phyloP scores from a whole-genome alignment of 2,329 filamentous ascomycete genomes.

The Penicillium sp. region DNA sequence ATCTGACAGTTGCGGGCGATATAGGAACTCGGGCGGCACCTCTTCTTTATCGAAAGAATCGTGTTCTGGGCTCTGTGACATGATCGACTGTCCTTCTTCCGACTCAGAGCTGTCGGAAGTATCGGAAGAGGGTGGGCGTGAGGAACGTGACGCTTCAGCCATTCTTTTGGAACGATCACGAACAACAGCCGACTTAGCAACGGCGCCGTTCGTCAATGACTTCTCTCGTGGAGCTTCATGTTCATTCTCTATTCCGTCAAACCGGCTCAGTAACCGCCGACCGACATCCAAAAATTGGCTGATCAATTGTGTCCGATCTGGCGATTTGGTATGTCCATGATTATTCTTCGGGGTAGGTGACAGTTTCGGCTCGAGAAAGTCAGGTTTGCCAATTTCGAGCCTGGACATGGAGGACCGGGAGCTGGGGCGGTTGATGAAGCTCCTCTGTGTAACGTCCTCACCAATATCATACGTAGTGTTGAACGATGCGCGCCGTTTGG shows the following conservation, averaged over 20 bases:
- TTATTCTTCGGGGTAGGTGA: slow-evolving; percentile 15
- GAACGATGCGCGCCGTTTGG: slow-evolving; percentile 53
- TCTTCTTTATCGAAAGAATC: slow-evolving; percentile 28
- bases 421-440: slow-evolving; percentile 37
- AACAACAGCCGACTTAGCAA: slow-evolving; percentile 30
- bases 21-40: slow-evolving; percentile 41
- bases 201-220: slow-evolving; percentile 25
- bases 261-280: slow-evolving; percentile 34
- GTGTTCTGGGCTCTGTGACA: slow-evolving; percentile 22
- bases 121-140: slow-evolving; percentile 16
- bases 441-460: slow-evolving; percentile 50
- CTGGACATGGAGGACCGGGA: slow-evolving; percentile 46
- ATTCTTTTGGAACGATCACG: slow-evolving; percentile 31
- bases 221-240: slow-evolving; percentile 12
- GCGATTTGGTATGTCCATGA: slow-evolving; percentile 20
- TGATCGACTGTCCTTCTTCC: slow-evolving; percentile 18
- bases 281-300: slow-evolving; percentile 40
- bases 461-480: slow-evolving; percentile 51
- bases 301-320: slow-evolving; percentile 38
- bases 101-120: slow-evolving; percentile 26
- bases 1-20: slow-evolving; percentile 50
- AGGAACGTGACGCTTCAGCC: slow-evolving; percentile 20
- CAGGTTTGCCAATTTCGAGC: slow-evolving; percentile 37
- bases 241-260: slow-evolving; percentile 28
- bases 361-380: slow-evolving; percentile 29